A percentile compares a stretch with the other conserved stretches of the same genome.
These are phyloP conservation scores for Neofusicoccum kwambonambiense DNA, from an alignment of 2,329 filamentous ascomycete genomes.

Conservation along the genomic window DNA sequence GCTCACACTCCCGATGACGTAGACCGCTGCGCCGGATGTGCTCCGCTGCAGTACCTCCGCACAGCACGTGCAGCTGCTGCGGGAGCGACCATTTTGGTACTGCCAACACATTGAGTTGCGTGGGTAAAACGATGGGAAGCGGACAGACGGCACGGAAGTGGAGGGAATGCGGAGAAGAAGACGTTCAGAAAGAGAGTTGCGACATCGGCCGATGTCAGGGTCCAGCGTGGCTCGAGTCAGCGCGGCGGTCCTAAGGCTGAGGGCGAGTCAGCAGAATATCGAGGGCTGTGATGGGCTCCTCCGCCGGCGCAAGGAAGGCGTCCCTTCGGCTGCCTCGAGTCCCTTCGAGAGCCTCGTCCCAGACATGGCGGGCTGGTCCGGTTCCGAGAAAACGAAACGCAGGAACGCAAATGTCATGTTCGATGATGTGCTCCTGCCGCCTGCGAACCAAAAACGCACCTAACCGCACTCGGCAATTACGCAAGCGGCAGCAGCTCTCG, in stretches of 20 bases:
- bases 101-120: neutral
- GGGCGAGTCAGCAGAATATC: neutral
- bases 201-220: conserved; percentile 1
- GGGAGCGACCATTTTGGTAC: no score
- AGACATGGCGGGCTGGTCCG: no score
- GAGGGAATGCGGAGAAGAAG: neutral
- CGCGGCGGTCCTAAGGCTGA: neutral
- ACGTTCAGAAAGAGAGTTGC: neutral
- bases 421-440: neutral
- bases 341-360: neutral
- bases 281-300: no score
- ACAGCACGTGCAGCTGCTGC: no score
- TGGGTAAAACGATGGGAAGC: neutral
- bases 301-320: no score
- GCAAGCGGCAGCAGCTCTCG: neutral
- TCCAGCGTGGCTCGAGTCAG: neutral
- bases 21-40: neutral
- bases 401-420: neutral
- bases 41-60: neutral
- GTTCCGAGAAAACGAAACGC: neutral
- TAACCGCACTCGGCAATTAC: neutral
- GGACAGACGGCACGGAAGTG: neutral
- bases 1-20: neutral
- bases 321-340: no score
- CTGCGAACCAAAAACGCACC: neutral